Base-by-base conservation (phyloP, 495 filamentous ascomycete species). In the Parmelia sp. region DNA sequence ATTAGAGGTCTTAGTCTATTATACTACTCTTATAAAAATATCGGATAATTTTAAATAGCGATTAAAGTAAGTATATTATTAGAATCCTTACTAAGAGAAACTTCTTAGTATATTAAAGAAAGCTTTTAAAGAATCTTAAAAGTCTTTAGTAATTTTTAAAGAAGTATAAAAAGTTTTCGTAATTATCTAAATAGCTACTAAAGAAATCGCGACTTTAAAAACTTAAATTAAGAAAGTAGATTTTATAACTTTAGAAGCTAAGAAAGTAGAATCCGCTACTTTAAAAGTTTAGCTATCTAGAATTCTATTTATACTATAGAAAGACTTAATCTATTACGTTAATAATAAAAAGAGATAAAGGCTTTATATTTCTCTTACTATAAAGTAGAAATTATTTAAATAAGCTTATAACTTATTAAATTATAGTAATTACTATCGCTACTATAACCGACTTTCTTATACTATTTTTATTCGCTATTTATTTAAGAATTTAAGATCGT, bases 391-490 rank as follows among this genome's bases (percentile, higher is more conserved):
- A 9, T n/a, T n/a, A n/a, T n/a, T n/a, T n/a, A n/a, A n/a, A n/a
- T n/a, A n/a, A n/a, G n/a, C n/a, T n/a, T n/a, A n/a, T 23, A 9
- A 45, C 23, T 8, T 45, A 2, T 45, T 10, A 7, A 45, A 10
- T 45, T 2, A 45, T 23, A 7, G 10, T n/a, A 10, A 23, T 10
- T 45, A 45, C 23, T 7, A 45, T 10, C n/a, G 5, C n/a, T 45
- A 9, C 10, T 10, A 45, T 23, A 23, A 45, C 7, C 6, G 9
- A 29, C 14, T 44, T 35, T 59, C 58, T 23, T 25, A 23, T 15
- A 59, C 10, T 9, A n/a, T 49, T 10, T 64, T 49, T 64, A 64
- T 64, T 64, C 19, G 25, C 19, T 12, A 64, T 45, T 12, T 59
- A n/a, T 49, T 25, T 36, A 58, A 25, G 4, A 21, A 51, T 27